A percentile compares a stretch with the other conserved stretches of the same genome.
These are phyloP conservation scores for Alternaria sp. DNA, from an alignment of 2,329 filamentous ascomycete species.

Conservation along the genomic window DNA sequence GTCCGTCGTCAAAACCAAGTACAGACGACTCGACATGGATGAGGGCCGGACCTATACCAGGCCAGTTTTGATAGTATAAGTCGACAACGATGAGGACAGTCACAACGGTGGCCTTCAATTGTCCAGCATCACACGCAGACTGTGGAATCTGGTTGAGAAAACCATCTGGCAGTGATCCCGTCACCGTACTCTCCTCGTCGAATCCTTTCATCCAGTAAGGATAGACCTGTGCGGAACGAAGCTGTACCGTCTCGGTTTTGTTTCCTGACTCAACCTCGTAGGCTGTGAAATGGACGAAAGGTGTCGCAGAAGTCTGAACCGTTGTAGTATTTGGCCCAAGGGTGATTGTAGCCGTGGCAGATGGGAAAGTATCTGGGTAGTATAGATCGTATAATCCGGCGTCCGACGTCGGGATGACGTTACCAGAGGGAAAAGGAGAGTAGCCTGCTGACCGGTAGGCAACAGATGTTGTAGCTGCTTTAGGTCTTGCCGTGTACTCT, in stretches of 20 bases:
- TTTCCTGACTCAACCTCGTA: conserved; percentile 51
- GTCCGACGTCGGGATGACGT: conserved; percentile 26
- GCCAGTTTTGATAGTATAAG: conserved; percentile 39
- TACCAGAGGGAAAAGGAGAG: conserved; percentile 28
- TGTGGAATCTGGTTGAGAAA: conserved; percentile 46
- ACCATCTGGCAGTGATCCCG: conserved; percentile 43
- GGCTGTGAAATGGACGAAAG: conserved; percentile 52
- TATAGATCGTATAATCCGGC: conserved; percentile 21
- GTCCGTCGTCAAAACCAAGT: conserved; percentile 31
- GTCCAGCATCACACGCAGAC: conserved; percentile 43
- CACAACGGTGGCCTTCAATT: conserved; percentile 46
- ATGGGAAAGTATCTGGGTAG: conserved; percentile 13
- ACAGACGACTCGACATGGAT: conserved; percentile 39
- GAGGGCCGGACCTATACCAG: conserved; percentile 26
- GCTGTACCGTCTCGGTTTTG: conserved; percentile 42
- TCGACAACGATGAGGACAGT: conserved; percentile 53
- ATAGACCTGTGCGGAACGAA: conserved; percentile 46
- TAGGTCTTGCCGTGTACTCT: conserved; percentile 36
- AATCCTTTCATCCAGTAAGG: conserved; percentile 44
- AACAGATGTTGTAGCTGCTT: conserved; percentile 39
- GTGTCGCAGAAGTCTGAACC: conserved; percentile 43
- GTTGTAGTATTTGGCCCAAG: conserved; percentile 31
- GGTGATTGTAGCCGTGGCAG: conserved; percentile 30
- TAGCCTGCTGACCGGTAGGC: conserved; percentile 30
- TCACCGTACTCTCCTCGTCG: conserved; percentile 31